Percentiles rank a stretch among this genome's conserved stretches.
Conservation (phyloP, 2,329 filamentous ascomycete species). For the Sclerotinia glacialis region DNA sequence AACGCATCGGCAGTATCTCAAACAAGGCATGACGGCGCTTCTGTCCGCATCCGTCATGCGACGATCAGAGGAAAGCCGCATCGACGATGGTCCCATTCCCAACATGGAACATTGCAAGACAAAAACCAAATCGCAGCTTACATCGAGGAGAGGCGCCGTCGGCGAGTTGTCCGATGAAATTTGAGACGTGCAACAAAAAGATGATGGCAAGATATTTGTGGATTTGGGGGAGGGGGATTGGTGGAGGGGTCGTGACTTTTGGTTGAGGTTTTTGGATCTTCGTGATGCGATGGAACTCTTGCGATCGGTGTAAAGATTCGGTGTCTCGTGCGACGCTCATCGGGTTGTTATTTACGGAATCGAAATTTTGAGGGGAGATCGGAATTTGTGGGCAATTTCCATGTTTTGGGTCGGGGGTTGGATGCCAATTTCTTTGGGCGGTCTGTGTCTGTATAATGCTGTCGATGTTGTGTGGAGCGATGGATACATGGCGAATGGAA, state of each 20-base stretch:
- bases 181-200: slow-evolving; percentile 11
- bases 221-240: background rate
- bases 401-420: background rate
- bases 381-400: background rate
- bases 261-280: too few species aligned
- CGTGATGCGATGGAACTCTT: too few species aligned
- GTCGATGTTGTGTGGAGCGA: background rate
- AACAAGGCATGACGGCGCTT: background rate
- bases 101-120: too few species aligned
- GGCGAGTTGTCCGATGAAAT: background rate
- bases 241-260: slow-evolving; percentile 2
- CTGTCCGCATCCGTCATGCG: slow-evolving; percentile 2
- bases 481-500: background rate
- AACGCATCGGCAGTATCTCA: background rate
- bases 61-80: background rate
- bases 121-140: too few species aligned
- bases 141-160: background rate
- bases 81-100: too few species aligned
- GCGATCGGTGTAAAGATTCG: too few species aligned
- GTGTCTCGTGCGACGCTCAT: background rate
- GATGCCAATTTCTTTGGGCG: background rate
- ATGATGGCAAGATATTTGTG: too few species aligned
- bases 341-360: background rate
- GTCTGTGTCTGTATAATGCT: background rate
- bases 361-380: background rate